phyloP scores from a whole-genome alignment of 2,329 filamentous ascomycete species.

The Meredithiella fracta region DNA sequence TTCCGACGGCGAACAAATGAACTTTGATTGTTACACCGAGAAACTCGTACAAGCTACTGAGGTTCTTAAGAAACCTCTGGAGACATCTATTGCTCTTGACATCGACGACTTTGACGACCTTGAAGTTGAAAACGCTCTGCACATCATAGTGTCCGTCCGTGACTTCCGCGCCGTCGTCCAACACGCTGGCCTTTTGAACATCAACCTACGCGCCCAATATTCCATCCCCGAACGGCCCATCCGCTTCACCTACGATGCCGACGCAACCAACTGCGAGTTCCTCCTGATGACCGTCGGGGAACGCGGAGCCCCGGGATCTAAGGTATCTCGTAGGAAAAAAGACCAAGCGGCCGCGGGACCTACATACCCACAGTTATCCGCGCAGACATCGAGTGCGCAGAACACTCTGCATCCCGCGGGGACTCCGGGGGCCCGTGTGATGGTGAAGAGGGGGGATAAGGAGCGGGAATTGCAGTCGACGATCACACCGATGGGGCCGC shows the following conservation, averaged over 20 bases:
- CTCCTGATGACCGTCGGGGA: constrained; percentile 72
- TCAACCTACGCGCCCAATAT: constrained; percentile 51
- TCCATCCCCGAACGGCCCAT: constrained; percentile 56
- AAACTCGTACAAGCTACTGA: constrained; percentile 55
- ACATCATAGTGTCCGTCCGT: constrained; percentile 67
- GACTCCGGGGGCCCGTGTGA: background rate
- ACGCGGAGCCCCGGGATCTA: constrained; percentile 28
- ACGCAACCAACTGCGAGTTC: constrained; percentile 57
- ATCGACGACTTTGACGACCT: constrained; percentile 63
- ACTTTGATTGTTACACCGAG: constrained; percentile 69
- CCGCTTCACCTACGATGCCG: constrained; percentile 52
- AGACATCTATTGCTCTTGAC: constrained; percentile 64
- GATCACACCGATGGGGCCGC: background rate
- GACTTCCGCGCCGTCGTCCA: constrained; percentile 67
- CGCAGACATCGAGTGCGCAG: background rate
- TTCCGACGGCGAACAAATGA: constrained; percentile 54
- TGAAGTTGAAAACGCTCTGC: constrained; percentile 55
- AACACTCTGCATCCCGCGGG: background rate
- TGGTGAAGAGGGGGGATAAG: background rate
- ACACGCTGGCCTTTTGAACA: constrained; percentile 54
- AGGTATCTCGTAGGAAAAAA: constrained; percentile 27
- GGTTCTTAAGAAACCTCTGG: constrained; percentile 62
- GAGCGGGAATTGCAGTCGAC: background rate
- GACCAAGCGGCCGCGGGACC: background rate
- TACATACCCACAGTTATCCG: constrained; percentile 16